Evolutionary conservation across 495 filamentous ascomycete genomes (phyloP).

Genomic region (Margaritispora aquatica): DNA sequence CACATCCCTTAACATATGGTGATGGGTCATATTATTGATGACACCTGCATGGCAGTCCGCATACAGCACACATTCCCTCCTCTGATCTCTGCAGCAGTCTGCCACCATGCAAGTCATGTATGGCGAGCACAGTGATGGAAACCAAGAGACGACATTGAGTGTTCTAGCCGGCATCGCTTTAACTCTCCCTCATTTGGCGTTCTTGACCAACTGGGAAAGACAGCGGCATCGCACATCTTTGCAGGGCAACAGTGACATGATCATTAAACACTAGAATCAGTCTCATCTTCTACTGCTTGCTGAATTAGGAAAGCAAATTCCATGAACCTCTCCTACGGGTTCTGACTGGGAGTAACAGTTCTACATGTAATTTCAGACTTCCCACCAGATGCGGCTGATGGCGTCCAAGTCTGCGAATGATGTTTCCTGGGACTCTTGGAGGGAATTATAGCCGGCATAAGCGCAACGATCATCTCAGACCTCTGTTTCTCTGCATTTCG

Average conservation of each 20-base stretch:
- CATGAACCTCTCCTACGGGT: constrained; percentile 1
- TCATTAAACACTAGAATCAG: not conserved
- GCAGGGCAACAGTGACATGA: not conserved
- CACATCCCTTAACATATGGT: constrained; percentile 9
- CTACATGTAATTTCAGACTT: constrained; percentile 18
- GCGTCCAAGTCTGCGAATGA: constrained; percentile 18
- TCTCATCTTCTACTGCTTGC: constrained; percentile 2
- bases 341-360: constrained; percentile 17
- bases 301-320: constrained; percentile 1
- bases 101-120: not conserved
- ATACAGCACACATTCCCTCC: not conserved
- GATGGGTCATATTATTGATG: constrained; percentile 3
- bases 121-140: not conserved
- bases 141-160: not conserved
- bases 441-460: constrained; percentile 11
- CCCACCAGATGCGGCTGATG: constrained; percentile 17
- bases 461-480: constrained; percentile 8
- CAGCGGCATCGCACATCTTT: not conserved
- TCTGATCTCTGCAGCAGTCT: not conserved
- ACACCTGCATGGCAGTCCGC: not conserved
- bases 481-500: not conserved
- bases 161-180: not conserved
- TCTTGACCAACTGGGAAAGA: not conserved
- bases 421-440: constrained; percentile 3
- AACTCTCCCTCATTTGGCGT: not conserved